These are phyloP conservation scores for Tephrocybe sp. DNA, from an alignment of 768 basidiomycete species.

Conservation along the genomic window DNA sequence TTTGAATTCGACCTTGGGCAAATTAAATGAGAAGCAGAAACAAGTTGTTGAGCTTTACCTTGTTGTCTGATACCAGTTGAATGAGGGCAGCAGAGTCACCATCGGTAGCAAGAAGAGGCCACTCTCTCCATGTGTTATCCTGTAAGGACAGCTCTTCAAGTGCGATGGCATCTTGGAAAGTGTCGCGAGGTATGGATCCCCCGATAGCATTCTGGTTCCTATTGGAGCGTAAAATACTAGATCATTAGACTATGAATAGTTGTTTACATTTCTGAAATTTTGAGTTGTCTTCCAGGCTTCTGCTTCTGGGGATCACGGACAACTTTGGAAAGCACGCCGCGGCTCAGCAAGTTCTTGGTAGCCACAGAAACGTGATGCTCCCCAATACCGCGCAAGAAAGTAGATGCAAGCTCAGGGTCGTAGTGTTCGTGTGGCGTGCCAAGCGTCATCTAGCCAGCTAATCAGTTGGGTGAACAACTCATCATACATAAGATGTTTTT, in stretches of 20 bases:
- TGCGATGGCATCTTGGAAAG: constrained; percentile 68
- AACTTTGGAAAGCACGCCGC: constrained; percentile 65
- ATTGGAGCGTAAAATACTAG: constrained; percentile 1
- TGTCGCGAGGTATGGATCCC: constrained; percentile 59
- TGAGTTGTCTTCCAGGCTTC: constrained; percentile 71
- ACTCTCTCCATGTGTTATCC: constrained; percentile 62
- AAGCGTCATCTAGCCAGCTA: constrained; percentile 87
- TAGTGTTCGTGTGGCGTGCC: constrained; percentile 72
- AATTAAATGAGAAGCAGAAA: neutral
- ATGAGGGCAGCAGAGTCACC: constrained; percentile 78
- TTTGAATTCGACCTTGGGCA: constrained; percentile 62
- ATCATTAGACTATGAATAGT: neutral
- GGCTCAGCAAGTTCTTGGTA: constrained; percentile 55
- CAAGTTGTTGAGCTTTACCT: constrained; percentile 37
- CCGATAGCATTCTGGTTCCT: constrained; percentile 70
- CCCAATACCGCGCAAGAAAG: constrained; percentile 54
- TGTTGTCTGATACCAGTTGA: constrained; percentile 79
- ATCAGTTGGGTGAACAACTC: neutral
- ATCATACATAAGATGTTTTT: neutral
- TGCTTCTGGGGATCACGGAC: constrained; percentile 59
- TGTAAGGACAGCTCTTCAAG: constrained; percentile 55
- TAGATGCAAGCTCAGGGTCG: constrained; percentile 53
- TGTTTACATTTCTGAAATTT: constrained; percentile 68
- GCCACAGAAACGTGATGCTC: constrained; percentile 54
- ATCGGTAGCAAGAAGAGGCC: constrained; percentile 77